These are phyloP conservation scores for Penicillium chermesinum DNA, from an alignment of 495 filamentous ascomycete genomes.

Conservation along the genomic window DNA sequence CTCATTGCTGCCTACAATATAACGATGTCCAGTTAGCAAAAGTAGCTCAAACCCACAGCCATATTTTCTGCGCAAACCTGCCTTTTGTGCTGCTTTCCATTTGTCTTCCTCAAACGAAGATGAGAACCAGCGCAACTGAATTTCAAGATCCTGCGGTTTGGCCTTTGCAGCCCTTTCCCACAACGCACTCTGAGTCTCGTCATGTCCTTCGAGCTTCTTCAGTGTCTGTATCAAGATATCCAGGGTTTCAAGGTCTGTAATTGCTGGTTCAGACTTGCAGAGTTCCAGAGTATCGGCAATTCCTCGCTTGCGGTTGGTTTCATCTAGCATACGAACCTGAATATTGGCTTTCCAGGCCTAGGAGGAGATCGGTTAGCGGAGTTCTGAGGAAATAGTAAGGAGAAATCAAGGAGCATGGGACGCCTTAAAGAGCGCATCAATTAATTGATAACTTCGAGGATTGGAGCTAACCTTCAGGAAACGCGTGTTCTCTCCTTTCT, in stretches of 20 bases:
- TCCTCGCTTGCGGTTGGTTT: constrained; percentile 38
- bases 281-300: constrained; percentile 44
- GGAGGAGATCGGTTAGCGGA: not conserved
- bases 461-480: constrained; percentile 33
- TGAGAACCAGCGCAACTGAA: constrained; percentile 53
- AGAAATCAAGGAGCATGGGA: no score
- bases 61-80: constrained; percentile 14
- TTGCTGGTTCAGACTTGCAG: constrained; percentile 42
- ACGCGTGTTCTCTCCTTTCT: constrained; percentile 52
- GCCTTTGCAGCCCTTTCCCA: constrained; percentile 55
- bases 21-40: not conserved
- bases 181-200: constrained; percentile 31
- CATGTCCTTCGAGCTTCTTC: constrained; percentile 29
- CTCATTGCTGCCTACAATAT: constrained; percentile 49
- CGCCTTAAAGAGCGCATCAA: no score
- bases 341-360: constrained; percentile 53
- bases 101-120: constrained; percentile 42
- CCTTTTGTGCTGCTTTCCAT: constrained; percentile 57
- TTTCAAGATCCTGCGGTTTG: constrained; percentile 43
- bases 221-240: constrained; percentile 40
- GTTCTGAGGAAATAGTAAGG: not conserved
- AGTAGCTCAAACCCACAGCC: not conserved
- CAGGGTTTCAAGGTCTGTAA: constrained; percentile 47
- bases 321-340: constrained; percentile 41
- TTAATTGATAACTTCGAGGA: not conserved